Percentiles rank a stretch among this genome's conserved stretches.
phyloP scores from a whole-genome alignment of 2,329 filamentous ascomycete species.

The Endocalyx cinctus region DNA sequence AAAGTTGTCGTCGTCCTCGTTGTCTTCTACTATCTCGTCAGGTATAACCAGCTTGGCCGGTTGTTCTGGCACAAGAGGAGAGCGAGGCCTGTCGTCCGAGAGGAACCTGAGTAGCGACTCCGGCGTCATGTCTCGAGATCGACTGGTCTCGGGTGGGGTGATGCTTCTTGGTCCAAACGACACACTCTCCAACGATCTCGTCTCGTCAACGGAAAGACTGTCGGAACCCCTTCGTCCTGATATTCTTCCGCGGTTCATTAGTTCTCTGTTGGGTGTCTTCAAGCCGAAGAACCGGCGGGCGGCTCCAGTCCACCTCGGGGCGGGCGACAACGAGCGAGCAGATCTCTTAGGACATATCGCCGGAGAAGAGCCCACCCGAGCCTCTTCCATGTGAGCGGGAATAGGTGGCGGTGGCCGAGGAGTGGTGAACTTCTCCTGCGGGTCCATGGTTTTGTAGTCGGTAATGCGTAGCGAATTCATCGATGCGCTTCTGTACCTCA shows the following conservation, averaged over 20 bases:
- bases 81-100: constrained; percentile 38
- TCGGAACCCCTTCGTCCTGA: constrained; percentile 20
- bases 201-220: constrained; percentile 7
- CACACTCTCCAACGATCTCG: constrained; percentile 21
- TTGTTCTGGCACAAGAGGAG: constrained; percentile 27
- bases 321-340: constrained; percentile 43
- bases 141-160: constrained; percentile 36
- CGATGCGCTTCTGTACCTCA: constrained; percentile 60
- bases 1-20: constrained; percentile 60
- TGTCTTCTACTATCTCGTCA: constrained; percentile 44
- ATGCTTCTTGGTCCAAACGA: constrained; percentile 28
- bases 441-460: constrained; percentile 71
- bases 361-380: constrained; percentile 29
- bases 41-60: constrained; percentile 34
- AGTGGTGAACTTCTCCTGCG: constrained; percentile 68
- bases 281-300: constrained; percentile 46
- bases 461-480: constrained; percentile 54
- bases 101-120: constrained; percentile 50
- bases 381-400: constrained; percentile 37
- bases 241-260: constrained; percentile 28
- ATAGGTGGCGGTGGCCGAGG: constrained; percentile 55
- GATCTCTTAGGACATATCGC: constrained; percentile 31
- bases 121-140: constrained; percentile 50
- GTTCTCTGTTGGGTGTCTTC: constrained; percentile 31
- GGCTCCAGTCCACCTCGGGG: constrained; percentile 41